These are phyloP conservation scores for Sarocladium brachiariae DNA, from an alignment of 2,329 filamentous ascomycete species.

Conservation along the genomic window DNA sequence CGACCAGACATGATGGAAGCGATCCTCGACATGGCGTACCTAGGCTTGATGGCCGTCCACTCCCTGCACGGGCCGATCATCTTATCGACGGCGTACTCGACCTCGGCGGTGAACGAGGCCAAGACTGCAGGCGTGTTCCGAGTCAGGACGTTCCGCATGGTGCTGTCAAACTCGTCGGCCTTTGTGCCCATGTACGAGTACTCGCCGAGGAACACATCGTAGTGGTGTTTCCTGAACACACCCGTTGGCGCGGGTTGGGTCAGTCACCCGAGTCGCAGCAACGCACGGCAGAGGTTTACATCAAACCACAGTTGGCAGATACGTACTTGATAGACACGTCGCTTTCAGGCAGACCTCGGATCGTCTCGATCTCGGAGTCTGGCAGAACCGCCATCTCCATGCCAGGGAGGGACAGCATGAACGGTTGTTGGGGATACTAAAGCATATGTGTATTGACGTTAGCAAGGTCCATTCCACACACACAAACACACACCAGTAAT, in stretches of 20 bases:
- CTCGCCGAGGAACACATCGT: constrained; percentile 14
- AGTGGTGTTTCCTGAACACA: constrained; percentile 8
- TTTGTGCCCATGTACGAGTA: constrained; percentile 13
- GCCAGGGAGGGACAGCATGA: constrained; percentile 8
- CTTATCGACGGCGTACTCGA: constrained; percentile 9
- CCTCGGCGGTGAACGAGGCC: constrained; percentile 12
- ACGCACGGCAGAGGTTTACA: neutral
- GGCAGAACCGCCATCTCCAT: constrained; percentile 6
- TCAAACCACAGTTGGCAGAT: neutral
- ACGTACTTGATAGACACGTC: constrained; percentile 9
- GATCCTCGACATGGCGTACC: constrained; percentile 18
- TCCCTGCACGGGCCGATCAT: constrained; percentile 7
- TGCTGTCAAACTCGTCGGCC: neutral
- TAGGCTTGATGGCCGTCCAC: constrained; percentile 17
- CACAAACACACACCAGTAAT: too few species aligned
- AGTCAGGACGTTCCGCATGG: constrained; percentile 13
- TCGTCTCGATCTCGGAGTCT: constrained; percentile 9
- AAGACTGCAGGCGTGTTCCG: constrained; percentile 1
- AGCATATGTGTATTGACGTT: neutral
- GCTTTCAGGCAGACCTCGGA: constrained; percentile 3
- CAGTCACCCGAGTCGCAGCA: neutral
- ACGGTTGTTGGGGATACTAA: constrained; percentile 4
- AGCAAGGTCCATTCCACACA: too few species aligned
- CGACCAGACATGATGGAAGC: constrained; percentile 21
- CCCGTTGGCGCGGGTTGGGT: too few species aligned